These are phyloP conservation scores for Sporothrix schenckii DNA, from an alignment of 2,329 filamentous ascomycete genomes.

Conservation along the genomic window DNA sequence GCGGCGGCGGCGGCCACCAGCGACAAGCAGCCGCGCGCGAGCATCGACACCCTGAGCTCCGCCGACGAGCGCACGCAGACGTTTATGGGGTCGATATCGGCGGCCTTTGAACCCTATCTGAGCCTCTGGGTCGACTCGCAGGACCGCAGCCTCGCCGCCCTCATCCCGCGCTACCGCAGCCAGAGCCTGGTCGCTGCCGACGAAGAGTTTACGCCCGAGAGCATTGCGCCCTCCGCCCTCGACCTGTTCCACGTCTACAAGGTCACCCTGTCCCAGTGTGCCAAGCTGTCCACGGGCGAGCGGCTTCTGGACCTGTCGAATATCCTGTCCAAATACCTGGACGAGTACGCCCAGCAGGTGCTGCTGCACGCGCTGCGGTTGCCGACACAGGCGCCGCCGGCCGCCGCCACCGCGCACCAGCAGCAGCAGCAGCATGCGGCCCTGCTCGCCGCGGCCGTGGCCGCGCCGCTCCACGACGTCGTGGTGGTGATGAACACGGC, in stretches of 20 bases:
- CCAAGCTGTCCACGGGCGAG: constrained; percentile 90
- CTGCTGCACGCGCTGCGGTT: constrained; percentile 69
- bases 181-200: constrained; percentile 79
- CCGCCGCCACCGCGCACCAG: not conserved
- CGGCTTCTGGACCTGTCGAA: constrained; percentile 81
- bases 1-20: constrained; percentile 46
- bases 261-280: constrained; percentile 87
- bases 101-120: constrained; percentile 95
- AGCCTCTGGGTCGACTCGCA: constrained; percentile 97
- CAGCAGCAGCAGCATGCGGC: not conserved
- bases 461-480: constrained; percentile 68
- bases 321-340: constrained; percentile 88
- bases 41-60: constrained; percentile 86
- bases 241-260: constrained; percentile 98
- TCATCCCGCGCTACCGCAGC: constrained; percentile 85
- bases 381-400: constrained; percentile 12
- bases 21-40: constrained; percentile 61
- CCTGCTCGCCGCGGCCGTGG: constrained; percentile 39
- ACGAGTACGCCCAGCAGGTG: constrained; percentile 93
- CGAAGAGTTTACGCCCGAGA: constrained; percentile 88
- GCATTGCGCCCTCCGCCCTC: constrained; percentile 90
- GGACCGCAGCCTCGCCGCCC: constrained; percentile 78
- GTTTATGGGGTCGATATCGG: constrained; percentile 90
- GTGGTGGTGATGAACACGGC: constrained; percentile 92
- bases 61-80: constrained; percentile 72